Percentiles rank a stretch among this genome's conserved stretches.
Conservation (phyloP, 495 filamentous ascomycete genomes). For the Lasiosphaeria miniovina region DNA sequence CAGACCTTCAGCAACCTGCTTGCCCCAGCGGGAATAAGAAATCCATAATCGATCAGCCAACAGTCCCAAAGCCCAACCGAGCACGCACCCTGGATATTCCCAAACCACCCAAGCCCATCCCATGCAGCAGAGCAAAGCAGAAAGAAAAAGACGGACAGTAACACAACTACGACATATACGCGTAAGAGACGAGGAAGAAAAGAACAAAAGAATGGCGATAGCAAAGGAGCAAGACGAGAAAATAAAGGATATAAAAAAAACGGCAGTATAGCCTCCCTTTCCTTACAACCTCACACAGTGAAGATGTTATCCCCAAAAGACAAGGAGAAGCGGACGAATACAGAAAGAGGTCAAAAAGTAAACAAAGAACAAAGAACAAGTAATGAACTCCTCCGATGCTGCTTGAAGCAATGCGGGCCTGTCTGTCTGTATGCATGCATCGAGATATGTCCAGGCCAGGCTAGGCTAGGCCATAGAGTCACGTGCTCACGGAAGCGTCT, state of each 20-base stretch:
- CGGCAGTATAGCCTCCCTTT: constrained; percentile 3
- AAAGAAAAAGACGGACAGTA: constrained; percentile 12
- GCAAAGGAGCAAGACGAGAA: constrained; percentile 12
- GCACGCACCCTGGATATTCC: background rate
- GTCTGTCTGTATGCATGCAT: background rate
- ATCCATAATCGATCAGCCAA: too few relatives aligned
- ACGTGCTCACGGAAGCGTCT: background rate
- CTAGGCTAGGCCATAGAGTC: background rate
- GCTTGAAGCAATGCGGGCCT: background rate
- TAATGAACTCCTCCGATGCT: constrained; percentile 16
- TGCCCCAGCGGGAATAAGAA: too few relatives aligned
- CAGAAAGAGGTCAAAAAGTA: constrained; percentile 10
- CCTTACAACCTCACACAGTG: background rate
- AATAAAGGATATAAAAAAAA: constrained; percentile 15
- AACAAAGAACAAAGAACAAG: constrained; percentile 8
- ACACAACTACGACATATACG: constrained; percentile 5
- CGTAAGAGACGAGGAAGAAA: background rate
- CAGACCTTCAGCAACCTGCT: too few relatives aligned
- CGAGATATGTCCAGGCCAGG: background rate
- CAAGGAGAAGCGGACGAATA: constrained; percentile 12
- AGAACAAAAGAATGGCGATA: background rate
- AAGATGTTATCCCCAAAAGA: constrained; percentile 6
- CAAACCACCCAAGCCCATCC: constrained; percentile 1
- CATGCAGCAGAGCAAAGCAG: background rate
- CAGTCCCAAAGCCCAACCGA: background rate